phyloP scores from a whole-genome alignment of 148 eudicot species.

The Fallopia convolvulus region DNA sequence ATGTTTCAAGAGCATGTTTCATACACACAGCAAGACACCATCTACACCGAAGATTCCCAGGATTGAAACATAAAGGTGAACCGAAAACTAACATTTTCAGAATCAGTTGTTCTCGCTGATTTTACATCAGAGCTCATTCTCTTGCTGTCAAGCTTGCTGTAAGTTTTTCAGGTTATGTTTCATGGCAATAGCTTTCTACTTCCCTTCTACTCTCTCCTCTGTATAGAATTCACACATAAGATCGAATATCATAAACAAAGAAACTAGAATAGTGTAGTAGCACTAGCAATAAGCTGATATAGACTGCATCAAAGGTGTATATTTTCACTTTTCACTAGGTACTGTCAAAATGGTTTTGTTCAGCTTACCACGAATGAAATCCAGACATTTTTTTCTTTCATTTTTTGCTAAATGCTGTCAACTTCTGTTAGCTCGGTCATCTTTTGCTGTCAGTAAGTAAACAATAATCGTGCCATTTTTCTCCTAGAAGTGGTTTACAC shows the following conservation, averaged over 20 bases:
- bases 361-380: background rate
- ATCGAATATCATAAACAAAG: background rate
- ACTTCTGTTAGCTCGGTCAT: too few relatives aligned
- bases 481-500: too few relatives aligned
- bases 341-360: background rate
- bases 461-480: too few relatives aligned
- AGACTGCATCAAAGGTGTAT: background rate
- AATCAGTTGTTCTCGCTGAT: background rate
- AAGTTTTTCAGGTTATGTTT: background rate
- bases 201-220: background rate
- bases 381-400: background rate
- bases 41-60: background rate
- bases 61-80: background rate
- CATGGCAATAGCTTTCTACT: background rate
- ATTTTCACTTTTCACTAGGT: background rate
- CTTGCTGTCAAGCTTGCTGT: background rate
- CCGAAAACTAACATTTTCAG: background rate
- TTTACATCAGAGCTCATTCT: background rate
- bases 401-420: background rate
- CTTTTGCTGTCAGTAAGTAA: too few relatives aligned
- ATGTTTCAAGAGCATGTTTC: slow-evolving; percentile 1
- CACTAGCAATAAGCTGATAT: background rate
- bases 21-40: background rate
- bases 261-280: background rate
- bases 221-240: background rate